These are phyloP conservation scores for sorghum (Sorghum bicolor) DNA, from an alignment of 176 grass and related monocot genomes.

Conservation along the genomic window DNA sequence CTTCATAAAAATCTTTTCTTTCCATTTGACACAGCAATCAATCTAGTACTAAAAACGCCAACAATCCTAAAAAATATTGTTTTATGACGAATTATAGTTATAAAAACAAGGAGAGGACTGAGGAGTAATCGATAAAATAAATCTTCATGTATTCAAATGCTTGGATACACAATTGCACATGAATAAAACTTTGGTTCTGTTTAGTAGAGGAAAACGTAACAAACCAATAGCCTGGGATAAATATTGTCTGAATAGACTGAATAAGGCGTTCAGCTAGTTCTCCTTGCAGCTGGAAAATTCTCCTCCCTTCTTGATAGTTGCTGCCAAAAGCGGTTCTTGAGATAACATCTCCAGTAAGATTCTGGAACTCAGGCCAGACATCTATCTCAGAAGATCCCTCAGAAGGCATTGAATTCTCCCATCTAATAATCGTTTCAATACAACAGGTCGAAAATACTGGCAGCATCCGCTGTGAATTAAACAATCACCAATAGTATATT, in stretches of 20 bases:
- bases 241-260: slow-evolving; percentile 31
- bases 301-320: slow-evolving; percentile 63
- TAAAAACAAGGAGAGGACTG: neutral
- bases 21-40: neutral
- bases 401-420: slow-evolving; percentile 44
- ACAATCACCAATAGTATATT: neutral
- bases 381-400: slow-evolving; percentile 58
- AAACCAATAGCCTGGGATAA: slow-evolving; percentile 56
- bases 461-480: slow-evolving; percentile 45
- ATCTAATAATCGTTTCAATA: slow-evolving; percentile 51
- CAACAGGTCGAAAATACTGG: slow-evolving; percentile 59
- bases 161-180: neutral
- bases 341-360: slow-evolving; percentile 68
- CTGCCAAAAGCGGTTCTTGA: slow-evolving; percentile 80
- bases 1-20: neutral
- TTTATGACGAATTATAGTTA: neutral
- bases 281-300: slow-evolving; percentile 68
- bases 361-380: slow-evolving; percentile 66
- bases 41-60: neutral
- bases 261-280: slow-evolving; percentile 50
- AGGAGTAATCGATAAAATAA: neutral
- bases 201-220: neutral
- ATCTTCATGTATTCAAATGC: neutral
- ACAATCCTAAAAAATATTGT: neutral
- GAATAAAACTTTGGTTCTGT: neutral